Percentiles rank a stretch among this genome's conserved stretches.
phyloP scores from a whole-genome alignment of 1,139 yeast species.

The Hyphopichia pseudoburtonii region DNA sequence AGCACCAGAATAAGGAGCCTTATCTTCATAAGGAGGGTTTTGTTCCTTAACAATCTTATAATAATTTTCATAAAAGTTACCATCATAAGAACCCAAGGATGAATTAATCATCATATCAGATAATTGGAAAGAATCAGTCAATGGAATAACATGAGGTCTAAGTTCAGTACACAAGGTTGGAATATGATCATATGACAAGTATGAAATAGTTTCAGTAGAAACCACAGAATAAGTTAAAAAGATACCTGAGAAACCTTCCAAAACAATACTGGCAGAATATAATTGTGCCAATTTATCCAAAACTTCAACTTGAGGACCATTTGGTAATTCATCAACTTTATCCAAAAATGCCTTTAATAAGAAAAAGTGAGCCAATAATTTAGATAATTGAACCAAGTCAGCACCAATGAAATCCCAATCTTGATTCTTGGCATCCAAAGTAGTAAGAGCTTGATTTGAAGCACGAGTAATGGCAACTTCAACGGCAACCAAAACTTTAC shows the following conservation, averaged over 20 bases:
- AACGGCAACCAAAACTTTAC: constrained; percentile 31
- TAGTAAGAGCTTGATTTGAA: constrained; percentile 45
- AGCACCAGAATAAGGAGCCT: constrained; percentile 59
- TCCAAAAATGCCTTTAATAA: constrained; percentile 44
- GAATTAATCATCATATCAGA: constrained; percentile 85
- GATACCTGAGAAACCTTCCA: constrained; percentile 72
- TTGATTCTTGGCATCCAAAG: constrained; percentile 41
- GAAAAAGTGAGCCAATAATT: constrained; percentile 62
- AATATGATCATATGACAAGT: constrained; percentile 44
- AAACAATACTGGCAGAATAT: constrained; percentile 67
- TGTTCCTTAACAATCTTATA: constrained; percentile 49
- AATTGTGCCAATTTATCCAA: constrained; percentile 38
- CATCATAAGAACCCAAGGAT: constrained; percentile 80
- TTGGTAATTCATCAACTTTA: constrained; percentile 26
- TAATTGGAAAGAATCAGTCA: constrained; percentile 87
- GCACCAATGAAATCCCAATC: constrained; percentile 59
- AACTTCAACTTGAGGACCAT: constrained; percentile 22
- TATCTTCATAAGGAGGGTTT: constrained; percentile 54
- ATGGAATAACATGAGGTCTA: constrained; percentile 73
- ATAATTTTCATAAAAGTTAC: constrained; percentile 84
- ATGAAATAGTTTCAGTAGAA: constrained; percentile 43
- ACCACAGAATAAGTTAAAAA: constrained; percentile 70
- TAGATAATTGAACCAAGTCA: constrained; percentile 55
- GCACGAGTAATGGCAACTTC: constrained; percentile 48
- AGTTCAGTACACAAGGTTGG: constrained; percentile 47